Conservation (phyloP, 2,329 filamentous ascomycete species). For the Aspergillus sp. region DNA sequence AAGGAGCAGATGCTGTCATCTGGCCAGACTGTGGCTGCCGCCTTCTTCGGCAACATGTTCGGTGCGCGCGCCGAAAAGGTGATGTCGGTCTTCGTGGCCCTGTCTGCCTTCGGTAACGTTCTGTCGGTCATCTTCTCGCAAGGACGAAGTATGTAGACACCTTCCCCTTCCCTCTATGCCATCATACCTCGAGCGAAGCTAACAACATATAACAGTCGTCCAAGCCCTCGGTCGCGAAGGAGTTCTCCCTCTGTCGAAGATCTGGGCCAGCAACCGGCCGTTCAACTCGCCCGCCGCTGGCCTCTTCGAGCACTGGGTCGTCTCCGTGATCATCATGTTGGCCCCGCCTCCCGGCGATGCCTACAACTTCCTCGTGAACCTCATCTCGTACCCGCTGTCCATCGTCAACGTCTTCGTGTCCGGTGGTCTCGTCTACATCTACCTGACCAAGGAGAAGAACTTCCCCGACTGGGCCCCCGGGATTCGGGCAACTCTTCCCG, state of each 20-base stretch:
- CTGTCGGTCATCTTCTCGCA: conserved; percentile 57
- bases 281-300: conserved; percentile 64
- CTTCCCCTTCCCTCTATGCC: no score
- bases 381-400: conserved; percentile 44
- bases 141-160: conserved; percentile 36
- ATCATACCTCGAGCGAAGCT: background rate
- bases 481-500: conserved; percentile 52
- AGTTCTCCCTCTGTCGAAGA: conserved; percentile 63
- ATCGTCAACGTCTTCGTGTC: conserved; percentile 56
- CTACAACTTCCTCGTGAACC: conserved; percentile 61
- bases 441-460: conserved; percentile 37
- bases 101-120: conserved; percentile 64
- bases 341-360: conserved; percentile 68
- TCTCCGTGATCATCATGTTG: conserved; percentile 65
- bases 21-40: conserved; percentile 57
- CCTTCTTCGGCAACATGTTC: conserved; percentile 64
- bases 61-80: conserved; percentile 56
- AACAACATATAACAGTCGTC: conserved; percentile 29
- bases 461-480: conserved; percentile 53
- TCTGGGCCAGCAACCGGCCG: conserved; percentile 70
- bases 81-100: conserved; percentile 62
- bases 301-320: conserved; percentile 64
- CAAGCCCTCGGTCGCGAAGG: conserved; percentile 70
- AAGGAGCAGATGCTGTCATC: conserved; percentile 57
- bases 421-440: conserved; percentile 51